Evolutionary conservation across 208 protist species (phyloP).

Genomic region (Trypanosoma caninum): DNA sequence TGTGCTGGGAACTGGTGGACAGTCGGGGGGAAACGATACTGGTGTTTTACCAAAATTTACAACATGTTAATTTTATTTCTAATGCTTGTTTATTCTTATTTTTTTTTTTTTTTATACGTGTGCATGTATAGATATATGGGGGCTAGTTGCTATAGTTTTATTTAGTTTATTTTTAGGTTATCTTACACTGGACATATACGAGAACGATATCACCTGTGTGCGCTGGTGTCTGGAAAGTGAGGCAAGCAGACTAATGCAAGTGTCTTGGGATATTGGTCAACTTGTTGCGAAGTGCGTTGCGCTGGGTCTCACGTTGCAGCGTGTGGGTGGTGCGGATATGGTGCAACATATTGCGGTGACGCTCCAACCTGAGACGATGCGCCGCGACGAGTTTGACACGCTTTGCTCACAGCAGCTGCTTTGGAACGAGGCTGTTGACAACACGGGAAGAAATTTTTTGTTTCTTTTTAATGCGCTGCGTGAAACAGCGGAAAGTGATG

Average conservation of each 20-base stretch:
- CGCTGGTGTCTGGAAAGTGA: too few species aligned
- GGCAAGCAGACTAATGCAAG: conserved; percentile 12
- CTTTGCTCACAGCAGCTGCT: conserved; percentile 49
- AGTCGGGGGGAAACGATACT: too few species aligned
- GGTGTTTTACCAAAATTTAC: too few species aligned
- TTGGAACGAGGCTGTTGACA: conserved; percentile 85
- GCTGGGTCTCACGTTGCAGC: conserved; percentile 74
- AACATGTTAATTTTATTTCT: too few species aligned
- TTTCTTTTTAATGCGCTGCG: conserved; percentile 56
- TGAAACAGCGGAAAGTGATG: conserved; percentile 67
- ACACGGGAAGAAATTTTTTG: conserved; percentile 57
- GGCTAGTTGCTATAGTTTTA: too few species aligned
- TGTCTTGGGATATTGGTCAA: conserved; percentile 7
- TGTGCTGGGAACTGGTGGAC: too few species aligned
- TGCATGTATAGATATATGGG: too few species aligned
- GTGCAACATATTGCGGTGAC: conserved; percentile 59
- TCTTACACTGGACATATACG: too few species aligned
- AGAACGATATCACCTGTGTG: too few species aligned
- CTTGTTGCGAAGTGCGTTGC: conserved; percentile 68
- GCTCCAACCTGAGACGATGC: conserved; percentile 52
- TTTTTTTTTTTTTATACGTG: too few species aligned
- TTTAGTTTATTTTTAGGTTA: too few species aligned
- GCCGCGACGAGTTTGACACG: conserved; percentile 26
- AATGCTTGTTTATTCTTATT: too few species aligned
- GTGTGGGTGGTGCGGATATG: conserved; percentile 24